Base-by-base conservation (phyloP, 2,329 filamentous ascomycete species). In the Graphilbum ipis-grandicollis region DNA sequence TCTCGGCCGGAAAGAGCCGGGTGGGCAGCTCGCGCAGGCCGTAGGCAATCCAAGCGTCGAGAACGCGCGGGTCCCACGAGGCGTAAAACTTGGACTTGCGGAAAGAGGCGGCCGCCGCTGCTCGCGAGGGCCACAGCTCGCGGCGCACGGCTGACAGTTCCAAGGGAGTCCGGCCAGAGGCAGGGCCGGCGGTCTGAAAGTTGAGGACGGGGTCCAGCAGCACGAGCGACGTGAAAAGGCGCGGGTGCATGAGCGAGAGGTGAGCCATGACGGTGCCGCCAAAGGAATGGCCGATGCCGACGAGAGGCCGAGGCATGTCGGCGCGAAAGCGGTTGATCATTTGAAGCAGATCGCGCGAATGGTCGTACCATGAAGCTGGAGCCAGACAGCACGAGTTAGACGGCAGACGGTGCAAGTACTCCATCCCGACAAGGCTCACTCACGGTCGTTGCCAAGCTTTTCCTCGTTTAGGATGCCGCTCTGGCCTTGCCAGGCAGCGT, bases 281-380 rank as follows among this genome's bases (percentile, higher is more conserved):
- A 63, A 93, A 86, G 47, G 83, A 93, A 58, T 96, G 88, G 14
- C 84, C 88, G 21, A 96, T 56, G 39, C 82, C 86, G 43, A 94
- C 58, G 17, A 94, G 63, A 2, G 88, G 88, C 1, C 79, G 78
- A 12, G 81, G 79, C 68, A 90, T 85, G 43, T 80, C 63, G 13
- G 66, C 60, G 31, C 83, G 79, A 57, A 93, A 88, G 37, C 72
- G 65, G 56, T 93, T 94, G 59, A 90, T 68, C 57, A 94, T 70
- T 50, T 88, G 74, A 15, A 90, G 66, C 4, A 93, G 70, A 54
- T 96, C 88, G 33, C 86, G 74, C 33, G 81, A 62, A 53, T 90
- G 76, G 57, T 96, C 88, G 44, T 76, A 67, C 86, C 86, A 96
- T 47, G 72, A 75, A 26, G 85, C 80, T 86, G 44, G 19, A 34